A percentile compares a stretch with the other conserved stretches of the same genome.
Evolutionary conservation across 441 rosid genomes (phyloP).

Genomic region (Viola pubescens): DNA sequence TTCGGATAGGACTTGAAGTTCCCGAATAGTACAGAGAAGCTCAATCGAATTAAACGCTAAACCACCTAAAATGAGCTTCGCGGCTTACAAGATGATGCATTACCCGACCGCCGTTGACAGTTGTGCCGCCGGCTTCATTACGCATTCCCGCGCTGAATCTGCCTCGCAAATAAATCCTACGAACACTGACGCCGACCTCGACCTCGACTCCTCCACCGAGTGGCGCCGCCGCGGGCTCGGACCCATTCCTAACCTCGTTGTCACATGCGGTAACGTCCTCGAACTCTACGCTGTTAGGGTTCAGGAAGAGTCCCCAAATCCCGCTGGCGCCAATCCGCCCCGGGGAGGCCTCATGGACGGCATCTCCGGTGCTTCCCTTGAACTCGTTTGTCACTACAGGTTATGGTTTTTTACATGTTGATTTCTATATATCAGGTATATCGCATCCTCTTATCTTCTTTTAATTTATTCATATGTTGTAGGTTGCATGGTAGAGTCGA

Average conservation of each 20-base stretch:
- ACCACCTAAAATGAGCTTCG: background rate
- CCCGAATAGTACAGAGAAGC: too few species aligned
- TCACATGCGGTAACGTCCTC: conserved; percentile 70
- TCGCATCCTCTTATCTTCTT: background rate
- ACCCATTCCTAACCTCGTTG: conserved; percentile 68
- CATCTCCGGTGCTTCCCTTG: conserved; percentile 78
- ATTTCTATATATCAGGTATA: background rate
- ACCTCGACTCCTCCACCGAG: conserved; percentile 28
- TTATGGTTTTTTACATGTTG: conserved; percentile 2
- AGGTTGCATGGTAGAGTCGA: conserved; percentile 94
- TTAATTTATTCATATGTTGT: conserved; percentile 9
- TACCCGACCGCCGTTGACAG: conserved; percentile 84
- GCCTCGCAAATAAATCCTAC: conserved; percentile 43
- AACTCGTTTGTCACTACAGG: conserved; percentile 92
- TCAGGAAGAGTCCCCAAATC: conserved; percentile 55
- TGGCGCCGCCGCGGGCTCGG: conserved; percentile 62
- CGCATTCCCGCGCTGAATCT: conserved; percentile 64
- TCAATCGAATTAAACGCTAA: too few species aligned
- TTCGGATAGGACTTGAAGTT: too few species aligned
- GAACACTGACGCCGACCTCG: conserved; percentile 56
- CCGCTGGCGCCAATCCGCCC: conserved; percentile 31
- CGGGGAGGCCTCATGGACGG: conserved; percentile 83
- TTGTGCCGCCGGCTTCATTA: conserved; percentile 83
- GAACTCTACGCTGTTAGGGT: conserved; percentile 82
- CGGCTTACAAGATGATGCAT: conserved; percentile 75